A percentile compares a stretch with the other conserved stretches of the same genome.
phyloP scores from a whole-genome alignment of 352 stramenopile species.

The Globisporangium okanoganense region DNA sequence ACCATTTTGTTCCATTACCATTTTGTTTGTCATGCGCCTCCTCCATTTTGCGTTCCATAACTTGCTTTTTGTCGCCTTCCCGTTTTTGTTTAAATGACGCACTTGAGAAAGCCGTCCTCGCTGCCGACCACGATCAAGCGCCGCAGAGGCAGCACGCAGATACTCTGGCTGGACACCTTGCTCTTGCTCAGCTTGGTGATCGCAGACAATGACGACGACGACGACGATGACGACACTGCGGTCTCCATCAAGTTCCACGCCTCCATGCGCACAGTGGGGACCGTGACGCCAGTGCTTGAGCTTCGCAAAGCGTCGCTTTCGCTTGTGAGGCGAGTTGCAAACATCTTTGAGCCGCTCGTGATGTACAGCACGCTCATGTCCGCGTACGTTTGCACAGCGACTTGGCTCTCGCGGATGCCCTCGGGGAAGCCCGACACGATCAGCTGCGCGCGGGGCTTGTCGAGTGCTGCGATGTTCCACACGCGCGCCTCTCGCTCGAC shows the following conservation, averaged over 20 bases:
- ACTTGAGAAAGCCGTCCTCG: conserved; percentile 64
- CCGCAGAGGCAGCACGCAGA: conserved; percentile 51
- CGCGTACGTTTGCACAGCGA: conserved; percentile 44
- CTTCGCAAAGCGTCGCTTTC: conserved; percentile 20
- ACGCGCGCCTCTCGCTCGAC: conserved; percentile 64
- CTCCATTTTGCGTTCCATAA: neutral
- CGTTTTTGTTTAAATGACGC: conserved; percentile 22
- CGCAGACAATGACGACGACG: neutral
- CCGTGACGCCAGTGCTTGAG: conserved; percentile 7
- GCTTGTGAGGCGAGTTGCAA: conserved; percentile 32
- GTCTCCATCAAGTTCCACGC: conserved; percentile 46
- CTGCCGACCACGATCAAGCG: conserved; percentile 57
- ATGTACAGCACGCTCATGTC: conserved; percentile 49
- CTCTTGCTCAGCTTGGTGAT: conserved; percentile 40
- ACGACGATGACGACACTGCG: neutral
- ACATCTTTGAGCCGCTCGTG: conserved; percentile 31
- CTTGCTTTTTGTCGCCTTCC: neutral
- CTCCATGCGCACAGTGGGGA: conserved; percentile 33
- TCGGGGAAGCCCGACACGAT: conserved; percentile 55
- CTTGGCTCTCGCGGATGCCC: conserved; percentile 34
- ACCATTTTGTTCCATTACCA: conserved; percentile 13
- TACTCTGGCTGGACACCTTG: conserved; percentile 31
- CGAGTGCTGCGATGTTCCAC: conserved; percentile 34
- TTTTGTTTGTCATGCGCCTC: neutral
- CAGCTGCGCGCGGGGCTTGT: conserved; percentile 36